These are phyloP conservation scores for Forsythia viridissima DNA, from an alignment of 257 asterid genomes.

Conservation along the genomic window DNA sequence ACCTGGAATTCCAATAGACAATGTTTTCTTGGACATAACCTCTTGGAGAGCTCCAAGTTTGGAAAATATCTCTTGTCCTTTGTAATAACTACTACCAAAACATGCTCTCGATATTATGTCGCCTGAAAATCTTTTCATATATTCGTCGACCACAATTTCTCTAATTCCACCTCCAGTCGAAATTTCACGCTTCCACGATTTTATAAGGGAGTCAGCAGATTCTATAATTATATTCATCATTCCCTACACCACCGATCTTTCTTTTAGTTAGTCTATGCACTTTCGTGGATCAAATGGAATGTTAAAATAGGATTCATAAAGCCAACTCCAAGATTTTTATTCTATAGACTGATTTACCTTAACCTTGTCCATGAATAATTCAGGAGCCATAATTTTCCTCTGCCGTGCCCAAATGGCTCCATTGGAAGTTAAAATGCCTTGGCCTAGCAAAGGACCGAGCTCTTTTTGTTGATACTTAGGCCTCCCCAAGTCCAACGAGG, in stretches of 20 bases:
- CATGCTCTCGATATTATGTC: conserved; percentile 57
- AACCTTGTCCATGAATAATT: conserved; percentile 46
- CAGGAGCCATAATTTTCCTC: conserved; percentile 51
- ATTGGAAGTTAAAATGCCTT: conserved; percentile 47
- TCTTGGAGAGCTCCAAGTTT: conserved; percentile 35
- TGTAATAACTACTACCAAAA: conserved; percentile 46
- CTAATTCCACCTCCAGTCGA: conserved; percentile 27
- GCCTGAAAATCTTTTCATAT: conserved; percentile 44
- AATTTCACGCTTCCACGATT: conserved; percentile 36
- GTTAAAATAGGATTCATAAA: not conserved
- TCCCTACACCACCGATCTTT: conserved; percentile 29
- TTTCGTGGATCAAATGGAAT: not conserved
- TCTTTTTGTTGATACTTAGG: conserved; percentile 37
- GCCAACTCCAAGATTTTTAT: not conserved
- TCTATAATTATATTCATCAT: conserved; percentile 42
- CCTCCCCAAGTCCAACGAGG: conserved; percentile 45
- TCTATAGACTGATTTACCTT: conserved; percentile 22
- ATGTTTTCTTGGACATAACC: conserved; percentile 28
- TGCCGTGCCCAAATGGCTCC: conserved; percentile 44
- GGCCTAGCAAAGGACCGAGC: conserved; percentile 44
- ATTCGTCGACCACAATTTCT: conserved; percentile 31
- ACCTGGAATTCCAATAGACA: conserved; percentile 44
- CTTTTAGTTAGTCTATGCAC: not conserved
- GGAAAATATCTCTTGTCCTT: conserved; percentile 46
- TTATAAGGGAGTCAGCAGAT: conserved; percentile 29